A percentile compares a stretch with the other conserved stretches of the same genome.
These are phyloP conservation scores for Populus simonii DNA, from an alignment of 345 rosid species.

Conservation along the genomic window DNA sequence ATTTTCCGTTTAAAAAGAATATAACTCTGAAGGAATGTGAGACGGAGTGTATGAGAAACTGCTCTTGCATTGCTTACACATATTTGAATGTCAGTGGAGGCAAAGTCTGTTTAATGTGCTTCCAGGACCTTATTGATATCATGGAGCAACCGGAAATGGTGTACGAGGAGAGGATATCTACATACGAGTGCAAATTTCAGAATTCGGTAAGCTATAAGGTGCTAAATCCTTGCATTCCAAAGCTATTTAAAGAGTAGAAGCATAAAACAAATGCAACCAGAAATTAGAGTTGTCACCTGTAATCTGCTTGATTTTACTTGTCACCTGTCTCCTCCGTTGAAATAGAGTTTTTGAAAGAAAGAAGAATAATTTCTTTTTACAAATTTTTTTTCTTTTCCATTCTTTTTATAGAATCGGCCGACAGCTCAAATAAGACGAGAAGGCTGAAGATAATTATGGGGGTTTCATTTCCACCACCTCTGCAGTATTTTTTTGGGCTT, in stretches of 20 bases:
- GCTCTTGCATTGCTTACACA: conserved; percentile 34
- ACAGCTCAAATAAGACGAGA: neutral
- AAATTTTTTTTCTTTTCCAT: too few relatives aligned
- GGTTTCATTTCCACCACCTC: neutral
- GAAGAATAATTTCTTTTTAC: too few relatives aligned
- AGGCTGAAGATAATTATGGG: neutral
- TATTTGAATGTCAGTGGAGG: conserved; percentile 23
- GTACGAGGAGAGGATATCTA: conserved; percentile 23
- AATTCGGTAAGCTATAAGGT: conserved; percentile 12
- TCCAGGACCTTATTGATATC: conserved; percentile 27
- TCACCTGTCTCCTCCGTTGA: too few relatives aligned
- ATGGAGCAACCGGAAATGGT: neutral
- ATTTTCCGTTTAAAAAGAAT: conserved; percentile 4
- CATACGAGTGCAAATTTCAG: conserved; percentile 21
- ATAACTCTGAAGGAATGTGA: conserved; percentile 23
- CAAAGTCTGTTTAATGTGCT: conserved; percentile 38
- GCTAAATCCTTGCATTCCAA: neutral
- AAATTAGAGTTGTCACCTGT: too few relatives aligned
- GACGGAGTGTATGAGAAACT: conserved; percentile 24
- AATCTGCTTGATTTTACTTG: too few relatives aligned
- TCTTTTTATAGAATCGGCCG: too few relatives aligned
- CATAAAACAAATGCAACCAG: too few relatives aligned
- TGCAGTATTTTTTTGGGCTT: neutral
- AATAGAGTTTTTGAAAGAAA: too few relatives aligned
- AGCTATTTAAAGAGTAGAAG: too few relatives aligned